phyloP scores from a whole-genome alignment of 805 yeast genomes.

The Saccharomycopsis sp. region DNA sequence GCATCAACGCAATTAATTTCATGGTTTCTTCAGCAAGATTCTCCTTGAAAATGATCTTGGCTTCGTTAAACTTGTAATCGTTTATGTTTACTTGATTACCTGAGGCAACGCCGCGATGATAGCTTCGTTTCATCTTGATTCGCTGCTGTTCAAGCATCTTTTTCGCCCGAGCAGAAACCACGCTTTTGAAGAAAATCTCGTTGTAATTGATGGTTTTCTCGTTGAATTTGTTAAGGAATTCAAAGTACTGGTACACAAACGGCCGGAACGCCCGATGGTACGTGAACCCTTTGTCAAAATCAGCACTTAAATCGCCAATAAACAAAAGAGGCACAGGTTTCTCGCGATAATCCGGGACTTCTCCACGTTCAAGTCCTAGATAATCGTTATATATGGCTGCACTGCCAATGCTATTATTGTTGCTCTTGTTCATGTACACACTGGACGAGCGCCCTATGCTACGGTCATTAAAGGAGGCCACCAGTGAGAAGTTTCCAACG shows the following conservation, averaged over 20 bases:
- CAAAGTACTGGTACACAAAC: slow-evolving; percentile 9
- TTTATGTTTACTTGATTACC: background rate
- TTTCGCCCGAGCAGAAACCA: background rate
- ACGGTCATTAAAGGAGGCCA: background rate
- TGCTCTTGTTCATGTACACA: background rate
- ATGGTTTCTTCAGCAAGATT: background rate
- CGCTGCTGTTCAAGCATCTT: slow-evolving; percentile 5
- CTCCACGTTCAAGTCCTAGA: background rate
- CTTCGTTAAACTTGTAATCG: background rate
- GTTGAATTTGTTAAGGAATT: slow-evolving; percentile 11
- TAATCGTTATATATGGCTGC: background rate
- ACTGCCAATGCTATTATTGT: background rate
- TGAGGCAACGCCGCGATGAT: slow-evolving; percentile 16
- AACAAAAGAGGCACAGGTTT: slow-evolving; percentile 14
- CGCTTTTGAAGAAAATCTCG: slow-evolving; percentile 6
- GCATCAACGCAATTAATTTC: background rate
- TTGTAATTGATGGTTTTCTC: slow-evolving; percentile 12
- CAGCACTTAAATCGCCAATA: slow-evolving; percentile 8
- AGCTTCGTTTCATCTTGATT: slow-evolving; percentile 8
- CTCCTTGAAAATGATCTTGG: background rate
- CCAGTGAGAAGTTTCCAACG: background rate
- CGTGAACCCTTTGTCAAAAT: slow-evolving; percentile 6
- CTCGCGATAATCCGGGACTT: slow-evolving; percentile 3
- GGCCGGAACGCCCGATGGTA: slow-evolving; percentile 1
- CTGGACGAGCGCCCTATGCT: background rate